These are phyloP conservation scores for Zoysia pacifica DNA, from an alignment of 176 grass and related monocot species.

Conservation along the genomic window DNA sequence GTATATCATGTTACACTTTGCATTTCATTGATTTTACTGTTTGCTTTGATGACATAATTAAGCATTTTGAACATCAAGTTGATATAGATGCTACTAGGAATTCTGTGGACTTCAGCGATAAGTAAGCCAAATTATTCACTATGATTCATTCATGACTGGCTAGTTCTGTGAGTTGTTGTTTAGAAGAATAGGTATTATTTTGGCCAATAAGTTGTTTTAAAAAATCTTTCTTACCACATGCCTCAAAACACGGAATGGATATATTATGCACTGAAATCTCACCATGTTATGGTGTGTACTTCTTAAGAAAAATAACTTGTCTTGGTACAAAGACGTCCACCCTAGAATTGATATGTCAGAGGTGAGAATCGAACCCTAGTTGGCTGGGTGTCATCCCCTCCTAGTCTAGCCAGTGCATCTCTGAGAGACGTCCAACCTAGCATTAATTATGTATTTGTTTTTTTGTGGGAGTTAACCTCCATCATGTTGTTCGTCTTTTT, in stretches of 20 bases:
- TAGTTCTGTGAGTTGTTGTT: neutral
- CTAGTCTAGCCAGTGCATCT: neutral
- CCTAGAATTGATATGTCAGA: neutral
- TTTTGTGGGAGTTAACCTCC: slow-evolving; percentile 1
- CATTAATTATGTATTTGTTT: neutral
- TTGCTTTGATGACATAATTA: slow-evolving; percentile 10
- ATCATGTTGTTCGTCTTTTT: slow-evolving; percentile 22
- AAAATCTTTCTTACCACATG: neutral
- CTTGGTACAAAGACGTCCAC: too few species aligned
- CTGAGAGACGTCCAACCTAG: neutral
- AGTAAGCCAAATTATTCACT: slow-evolving; percentile 4
- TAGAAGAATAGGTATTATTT: slow-evolving; percentile 4
- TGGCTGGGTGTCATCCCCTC: neutral
- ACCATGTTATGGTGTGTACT: slow-evolving; percentile 5
- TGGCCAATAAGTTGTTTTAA: neutral
- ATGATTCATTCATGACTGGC: neutral
- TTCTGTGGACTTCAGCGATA: neutral
- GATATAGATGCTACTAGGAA: neutral
- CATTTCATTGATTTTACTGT: slow-evolving; percentile 2
- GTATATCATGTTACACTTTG: neutral
- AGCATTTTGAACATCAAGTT: slow-evolving; percentile 18
- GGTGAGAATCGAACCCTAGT: neutral
- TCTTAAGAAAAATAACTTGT: neutral
- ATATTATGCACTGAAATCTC: slow-evolving; percentile 11
- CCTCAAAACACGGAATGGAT: slow-evolving; percentile 17